Conservation (phyloP, 2,329 filamentous ascomycete species). For the Zasmidium angulare region DNA sequence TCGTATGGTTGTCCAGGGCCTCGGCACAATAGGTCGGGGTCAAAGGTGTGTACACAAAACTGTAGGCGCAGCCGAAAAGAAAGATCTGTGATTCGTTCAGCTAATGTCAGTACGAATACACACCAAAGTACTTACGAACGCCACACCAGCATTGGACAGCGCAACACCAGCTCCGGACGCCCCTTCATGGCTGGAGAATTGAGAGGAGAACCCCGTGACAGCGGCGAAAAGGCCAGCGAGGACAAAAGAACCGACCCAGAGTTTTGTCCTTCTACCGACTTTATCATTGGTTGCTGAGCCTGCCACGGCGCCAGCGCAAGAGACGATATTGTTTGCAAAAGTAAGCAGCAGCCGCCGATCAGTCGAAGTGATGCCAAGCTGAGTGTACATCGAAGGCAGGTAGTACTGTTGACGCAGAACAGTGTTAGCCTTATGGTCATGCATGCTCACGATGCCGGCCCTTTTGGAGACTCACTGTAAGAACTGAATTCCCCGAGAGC, state of each 20-base stretch:
- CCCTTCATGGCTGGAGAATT: conserved; percentile 5
- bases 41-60: conserved; percentile 36
- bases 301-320: conserved; percentile 9
- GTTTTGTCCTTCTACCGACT: conserved; percentile 9
- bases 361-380: conserved; percentile 10
- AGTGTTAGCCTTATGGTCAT: too few relatives aligned
- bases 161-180: conserved; percentile 6
- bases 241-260: conserved; percentile 8
- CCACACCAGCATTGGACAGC: conserved; percentile 12
- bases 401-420: conserved; percentile 7
- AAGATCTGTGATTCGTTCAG: conserved; percentile 23
- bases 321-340: conserved; percentile 13
- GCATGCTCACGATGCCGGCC: background rate
- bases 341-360: conserved; percentile 8
- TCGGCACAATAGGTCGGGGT: conserved; percentile 46
- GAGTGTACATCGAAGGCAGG: conserved; percentile 10
- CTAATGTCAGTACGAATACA: too few relatives aligned
- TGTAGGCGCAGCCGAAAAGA: conserved; percentile 34
- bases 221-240: conserved; percentile 11
- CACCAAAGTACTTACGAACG: conserved; percentile 11
- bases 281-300: conserved; percentile 12
- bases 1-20: conserved; percentile 49
- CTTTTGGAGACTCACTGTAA: background rate
- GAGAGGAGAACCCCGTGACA: conserved; percentile 11
- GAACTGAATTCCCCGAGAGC: conserved; percentile 8